phyloP scores from a whole-genome alignment of 768 basidiomycete genomes.

The Dictyophora rubrovolvata region DNA sequence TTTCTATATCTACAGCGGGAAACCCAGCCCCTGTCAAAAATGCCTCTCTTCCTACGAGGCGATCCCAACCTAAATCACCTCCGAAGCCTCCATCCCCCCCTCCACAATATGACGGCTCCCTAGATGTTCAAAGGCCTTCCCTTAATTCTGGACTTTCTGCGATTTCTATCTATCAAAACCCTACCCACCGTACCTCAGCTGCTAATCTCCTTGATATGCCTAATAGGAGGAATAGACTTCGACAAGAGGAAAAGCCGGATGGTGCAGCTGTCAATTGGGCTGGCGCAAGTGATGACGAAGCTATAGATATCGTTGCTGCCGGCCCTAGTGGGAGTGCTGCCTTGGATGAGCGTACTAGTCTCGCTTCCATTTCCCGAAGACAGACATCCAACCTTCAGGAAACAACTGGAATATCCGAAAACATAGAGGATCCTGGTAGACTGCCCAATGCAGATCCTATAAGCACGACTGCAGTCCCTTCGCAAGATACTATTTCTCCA shows the following conservation, averaged over 20 bases:
- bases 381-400: not conserved
- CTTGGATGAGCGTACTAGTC: slow-evolving; percentile 75
- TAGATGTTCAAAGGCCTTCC: slow-evolving; percentile 22
- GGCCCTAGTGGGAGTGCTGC: slow-evolving; percentile 74
- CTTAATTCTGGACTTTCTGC: slow-evolving; percentile 33
- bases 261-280: slow-evolving; percentile 1
- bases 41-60: slow-evolving; percentile 11
- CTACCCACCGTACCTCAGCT: slow-evolving; percentile 45
- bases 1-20: slow-evolving; percentile 16
- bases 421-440: slow-evolving; percentile 23
- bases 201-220: slow-evolving; percentile 49
- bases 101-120: slow-evolving; percentile 16
- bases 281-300: slow-evolving; percentile 75
- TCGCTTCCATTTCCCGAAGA: slow-evolving; percentile 6
- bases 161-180: slow-evolving; percentile 31
- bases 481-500: slow-evolving; percentile 29
- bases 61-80: slow-evolving; percentile 27
- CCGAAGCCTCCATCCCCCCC: slow-evolving; percentile 27
- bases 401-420: not conserved
- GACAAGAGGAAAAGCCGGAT: not conserved
- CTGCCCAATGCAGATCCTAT: slow-evolving; percentile 63
- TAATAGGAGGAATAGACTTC: slow-evolving; percentile 14
- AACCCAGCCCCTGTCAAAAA: not conserved
- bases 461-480: slow-evolving; percentile 26
- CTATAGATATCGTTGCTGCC: slow-evolving; percentile 72